phyloP scores from a whole-genome alignment of 2,329 filamentous ascomycete species.

The Teratosphaeria zuluensis region DNA sequence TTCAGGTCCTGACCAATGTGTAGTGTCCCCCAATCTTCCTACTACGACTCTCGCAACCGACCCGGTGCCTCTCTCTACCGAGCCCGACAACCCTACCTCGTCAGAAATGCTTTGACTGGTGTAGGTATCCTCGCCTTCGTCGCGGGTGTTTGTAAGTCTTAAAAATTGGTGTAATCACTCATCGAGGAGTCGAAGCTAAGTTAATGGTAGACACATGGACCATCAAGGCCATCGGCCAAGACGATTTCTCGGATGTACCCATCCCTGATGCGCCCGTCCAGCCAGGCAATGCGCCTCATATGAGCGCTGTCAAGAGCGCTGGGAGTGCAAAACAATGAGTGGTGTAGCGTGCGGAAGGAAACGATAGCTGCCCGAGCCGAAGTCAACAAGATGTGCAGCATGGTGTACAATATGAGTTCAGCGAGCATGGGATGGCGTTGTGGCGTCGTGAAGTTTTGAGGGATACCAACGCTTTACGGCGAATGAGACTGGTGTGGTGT shows the following conservation, averaged over 20 bases:
- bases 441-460: background rate
- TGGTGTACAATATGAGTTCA: background rate
- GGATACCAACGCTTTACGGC: background rate
- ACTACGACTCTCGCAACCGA: constrained; percentile 82
- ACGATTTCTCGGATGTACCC: constrained; percentile 92
- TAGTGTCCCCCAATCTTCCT: constrained; percentile 61
- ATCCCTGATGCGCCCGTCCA: constrained; percentile 64
- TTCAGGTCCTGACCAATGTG: background rate
- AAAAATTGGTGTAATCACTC: background rate
- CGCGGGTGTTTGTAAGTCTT: constrained; percentile 72
- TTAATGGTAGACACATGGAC: constrained; percentile 54
- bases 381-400: background rate
- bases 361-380: background rate
- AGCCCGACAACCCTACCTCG: constrained; percentile 79
- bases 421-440: background rate
- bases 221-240: constrained; percentile 81
- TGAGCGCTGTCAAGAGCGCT: constrained; percentile 2
- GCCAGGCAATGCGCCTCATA: constrained; percentile 22
- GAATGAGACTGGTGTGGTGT: background rate
- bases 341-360: no score
- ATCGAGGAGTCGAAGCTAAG: background rate
- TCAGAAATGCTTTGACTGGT: constrained; percentile 81
- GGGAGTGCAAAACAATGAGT: background rate
- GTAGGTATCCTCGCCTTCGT: constrained; percentile 64
- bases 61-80: constrained; percentile 84